Conservation (phyloP, 2,329 filamentous ascomycete genomes). For the Colletotrichum camelliae region DNA sequence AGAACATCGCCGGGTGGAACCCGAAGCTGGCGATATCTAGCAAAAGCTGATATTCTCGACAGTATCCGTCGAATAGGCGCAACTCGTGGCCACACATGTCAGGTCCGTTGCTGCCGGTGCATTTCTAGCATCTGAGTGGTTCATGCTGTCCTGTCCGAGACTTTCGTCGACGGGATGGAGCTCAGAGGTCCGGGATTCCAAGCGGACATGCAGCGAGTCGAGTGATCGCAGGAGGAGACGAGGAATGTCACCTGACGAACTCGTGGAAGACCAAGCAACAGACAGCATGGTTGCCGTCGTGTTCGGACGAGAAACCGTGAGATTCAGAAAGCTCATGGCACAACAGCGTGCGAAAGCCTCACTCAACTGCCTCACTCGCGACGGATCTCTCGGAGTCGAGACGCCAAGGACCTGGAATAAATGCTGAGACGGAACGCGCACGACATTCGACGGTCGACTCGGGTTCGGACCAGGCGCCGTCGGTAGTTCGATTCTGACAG, state of each 20-base stretch:
- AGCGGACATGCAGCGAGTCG: neutral
- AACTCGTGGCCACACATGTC: neutral
- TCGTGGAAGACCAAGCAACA: neutral
- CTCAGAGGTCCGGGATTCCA: neutral
- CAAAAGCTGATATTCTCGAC: neutral
- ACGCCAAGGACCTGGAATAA: neutral
- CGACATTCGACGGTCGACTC: neutral
- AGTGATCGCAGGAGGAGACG: neutral
- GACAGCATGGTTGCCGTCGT: neutral
- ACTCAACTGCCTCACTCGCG: neutral
- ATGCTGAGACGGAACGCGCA: neutral
- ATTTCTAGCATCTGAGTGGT: neutral
- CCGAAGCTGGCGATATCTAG: neutral
- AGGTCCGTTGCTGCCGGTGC: neutral
- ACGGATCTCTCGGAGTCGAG: neutral
- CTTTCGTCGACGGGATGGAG: neutral
- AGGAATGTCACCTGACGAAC: neutral
- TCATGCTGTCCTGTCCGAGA: slow-evolving; percentile 12
- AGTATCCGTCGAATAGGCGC: neutral
- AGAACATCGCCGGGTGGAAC: neutral
- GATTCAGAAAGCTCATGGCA: neutral
- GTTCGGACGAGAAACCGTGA: neutral
- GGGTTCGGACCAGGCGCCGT: neutral
- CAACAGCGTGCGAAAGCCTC: neutral
- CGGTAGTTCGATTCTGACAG: neutral